Base-by-base conservation (phyloP, 2,329 filamentous ascomycete species). In the Trichoderma endophyticum region DNA sequence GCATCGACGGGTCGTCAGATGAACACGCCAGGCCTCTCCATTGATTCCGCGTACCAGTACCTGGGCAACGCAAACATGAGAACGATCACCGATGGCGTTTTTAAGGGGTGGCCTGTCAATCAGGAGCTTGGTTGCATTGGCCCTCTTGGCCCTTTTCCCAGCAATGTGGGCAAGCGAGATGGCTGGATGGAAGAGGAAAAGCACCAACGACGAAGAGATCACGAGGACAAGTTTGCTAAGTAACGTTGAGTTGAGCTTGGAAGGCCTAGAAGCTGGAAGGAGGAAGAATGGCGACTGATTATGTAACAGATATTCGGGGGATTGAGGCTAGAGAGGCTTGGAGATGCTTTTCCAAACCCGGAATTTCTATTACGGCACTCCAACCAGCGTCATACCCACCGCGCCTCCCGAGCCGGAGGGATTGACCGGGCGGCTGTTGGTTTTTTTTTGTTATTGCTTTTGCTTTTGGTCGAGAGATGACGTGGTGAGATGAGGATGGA, bases 351-450 rank as follows among this genome's bases (percentile, higher is more conserved):
- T 59, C 65, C 71, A 48, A 70, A 64, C 48, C 36, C 57, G 65
- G 71, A 72, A 70, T 72, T 72, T 72, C 71, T 26, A 72, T 72
- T 72, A 72, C 71, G 66, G 66, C 65, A 72, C 66, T 64, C 60
- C 30, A 57, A 72, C 70, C 59, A 68, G 36, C 24, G 56, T 59
- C 24, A 28, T 36, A 28, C 21, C 30, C 30, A 68, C 57, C 68
- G 32, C 71, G 67, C 60, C 71, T 65, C 65, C 71, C 71, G 71
- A 54, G 36, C 65, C 54, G 65, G 34, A 68, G 65, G 9, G 24
- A 32, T 36, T 32, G n/a, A 14, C 24, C 51, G 14, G 39, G 34
- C 30, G 28, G 9, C 9, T 15, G 18, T 21, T 36, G 8, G 18
- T 14, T 61, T 34, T 34, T 60, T 32, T 32, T 21, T 34, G 24